A percentile compares a stretch with the other conserved stretches of the same genome.
Evolutionary conservation across 2,329 filamentous ascomycete species (phyloP).

Genomic region (Byssochlamys sp.): DNA sequence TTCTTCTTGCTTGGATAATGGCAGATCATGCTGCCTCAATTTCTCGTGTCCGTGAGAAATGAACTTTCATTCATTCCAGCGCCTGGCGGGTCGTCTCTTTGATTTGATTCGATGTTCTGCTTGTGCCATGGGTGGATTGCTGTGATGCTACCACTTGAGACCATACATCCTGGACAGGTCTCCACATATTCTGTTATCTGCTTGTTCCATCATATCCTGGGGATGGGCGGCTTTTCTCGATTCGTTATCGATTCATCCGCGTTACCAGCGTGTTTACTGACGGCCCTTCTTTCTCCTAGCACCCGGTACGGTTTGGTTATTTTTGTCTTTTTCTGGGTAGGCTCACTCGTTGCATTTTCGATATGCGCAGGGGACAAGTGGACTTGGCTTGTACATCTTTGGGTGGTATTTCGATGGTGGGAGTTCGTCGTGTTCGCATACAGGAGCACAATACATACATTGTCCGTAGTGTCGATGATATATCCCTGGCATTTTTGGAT

Average conservation of each 20-base stretch:
- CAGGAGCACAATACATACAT: background rate
- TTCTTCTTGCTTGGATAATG: background rate
- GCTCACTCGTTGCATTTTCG: slow-evolving; percentile 1
- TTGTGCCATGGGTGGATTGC: background rate
- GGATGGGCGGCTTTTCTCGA: background rate
- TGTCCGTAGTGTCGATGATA: background rate
- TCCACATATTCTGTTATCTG: background rate
- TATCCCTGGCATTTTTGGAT: background rate
- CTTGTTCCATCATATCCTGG: background rate
- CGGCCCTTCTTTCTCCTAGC: background rate
- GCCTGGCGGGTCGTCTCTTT: background rate
- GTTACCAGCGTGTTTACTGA: background rate
- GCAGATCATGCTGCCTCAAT: background rate
- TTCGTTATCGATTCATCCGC: background rate
- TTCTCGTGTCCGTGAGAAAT: background rate
- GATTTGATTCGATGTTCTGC: background rate
- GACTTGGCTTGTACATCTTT: background rate
- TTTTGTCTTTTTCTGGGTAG: background rate
- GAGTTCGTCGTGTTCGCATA: background rate
- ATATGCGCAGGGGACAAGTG: background rate
- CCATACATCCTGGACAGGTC: background rate
- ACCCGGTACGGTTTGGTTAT: background rate
- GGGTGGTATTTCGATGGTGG: background rate
- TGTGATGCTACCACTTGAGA: background rate
- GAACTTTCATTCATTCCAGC: background rate